Evolutionary conservation across 1,139 yeast genomes (phyloP), one percentile per base, ranked within the genome.

Genomic region (Trichomonascaceae sp.): DNA sequence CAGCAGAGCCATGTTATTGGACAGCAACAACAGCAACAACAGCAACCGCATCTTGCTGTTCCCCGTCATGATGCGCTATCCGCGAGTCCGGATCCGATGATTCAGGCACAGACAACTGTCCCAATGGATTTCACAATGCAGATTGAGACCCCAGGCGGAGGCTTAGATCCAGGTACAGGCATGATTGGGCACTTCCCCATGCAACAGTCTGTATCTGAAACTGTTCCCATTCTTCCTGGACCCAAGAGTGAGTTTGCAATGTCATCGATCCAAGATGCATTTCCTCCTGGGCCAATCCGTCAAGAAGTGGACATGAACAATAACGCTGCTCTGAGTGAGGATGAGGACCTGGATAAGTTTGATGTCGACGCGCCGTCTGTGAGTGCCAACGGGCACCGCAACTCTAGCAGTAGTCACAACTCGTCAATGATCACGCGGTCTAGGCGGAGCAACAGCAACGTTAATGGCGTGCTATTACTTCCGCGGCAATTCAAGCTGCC

Each of bases 401-500:
- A 20, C 6, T 20, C 23, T 11, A 20, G 23, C 23, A 20, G 9
- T 20, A 20, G 23, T 20, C 23, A 20, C 23, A 6, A 30, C 15
- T 13, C 4, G 28, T 26, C 9, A 6, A n/a, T 26, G 32, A 11
- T 18, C 30, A 13, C 26, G 33, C 27, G 29, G 38, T 29, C 36
- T 38, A 29, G 29, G 46, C 6, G 23, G 23, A 8, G 9, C 11
- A 20, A 11, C 23, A 20, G 23, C 11, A 20, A 11, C 11, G 23
- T 11, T 40, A 51, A 49, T 35, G 56, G 56, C 4, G 55, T 51
- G 2, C 33, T 51, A 28, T 37, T 51, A 25, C 41, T 51, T 6
- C 56, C 56, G 4, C 38, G 54, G 8, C 56, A 51, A 34, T 48
- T 50, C 30, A 48, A 48, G 28, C 38, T 46, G 13, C 47, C 47